These are phyloP conservation scores for Colletotrichum falcatum DNA, from an alignment of 2,329 filamentous ascomycete species.

Conservation along the genomic window DNA sequence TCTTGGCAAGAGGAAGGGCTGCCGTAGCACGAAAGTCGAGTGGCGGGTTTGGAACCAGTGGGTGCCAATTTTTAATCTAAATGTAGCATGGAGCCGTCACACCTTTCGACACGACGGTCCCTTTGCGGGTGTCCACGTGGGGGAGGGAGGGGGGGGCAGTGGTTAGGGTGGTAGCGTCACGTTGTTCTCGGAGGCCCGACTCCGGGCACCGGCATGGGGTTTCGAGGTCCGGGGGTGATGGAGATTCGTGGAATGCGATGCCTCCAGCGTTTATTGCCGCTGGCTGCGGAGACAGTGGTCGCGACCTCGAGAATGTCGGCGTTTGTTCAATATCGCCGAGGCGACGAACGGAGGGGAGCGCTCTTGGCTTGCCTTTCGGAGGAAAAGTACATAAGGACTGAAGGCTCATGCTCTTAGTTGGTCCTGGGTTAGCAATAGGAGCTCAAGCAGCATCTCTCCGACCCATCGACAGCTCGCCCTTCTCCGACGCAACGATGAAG, in stretches of 20 bases:
- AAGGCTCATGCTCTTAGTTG: background rate
- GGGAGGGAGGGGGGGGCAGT: background rate
- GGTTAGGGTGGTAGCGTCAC: background rate
- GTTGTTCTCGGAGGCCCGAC: slow-evolving; percentile 13
- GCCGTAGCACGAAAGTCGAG: background rate
- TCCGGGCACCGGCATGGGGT: background rate
- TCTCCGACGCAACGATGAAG: slow-evolving; percentile 12
- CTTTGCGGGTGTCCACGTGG: background rate
- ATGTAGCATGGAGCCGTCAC: background rate
- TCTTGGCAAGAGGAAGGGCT: background rate
- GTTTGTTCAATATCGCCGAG: background rate
- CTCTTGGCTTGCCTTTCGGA: background rate
- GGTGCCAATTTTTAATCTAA: background rate
- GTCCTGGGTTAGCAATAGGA: background rate
- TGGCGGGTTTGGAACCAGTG: background rate
- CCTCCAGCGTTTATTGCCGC: background rate
- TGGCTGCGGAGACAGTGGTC: background rate
- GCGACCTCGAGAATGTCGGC: background rate
- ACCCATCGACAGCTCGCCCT: background rate
- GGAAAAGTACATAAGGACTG: background rate
- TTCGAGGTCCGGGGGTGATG: background rate
- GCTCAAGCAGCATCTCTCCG: background rate
- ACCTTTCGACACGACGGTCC: background rate
- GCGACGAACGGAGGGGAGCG: background rate
- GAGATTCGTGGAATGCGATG: slow-evolving; percentile 12